Percentiles rank a stretch among this genome's conserved stretches.
These are phyloP conservation scores for Tetragonia tetragonoides DNA, from an alignment of 148 eudicot genomes.

Conservation along the genomic window DNA sequence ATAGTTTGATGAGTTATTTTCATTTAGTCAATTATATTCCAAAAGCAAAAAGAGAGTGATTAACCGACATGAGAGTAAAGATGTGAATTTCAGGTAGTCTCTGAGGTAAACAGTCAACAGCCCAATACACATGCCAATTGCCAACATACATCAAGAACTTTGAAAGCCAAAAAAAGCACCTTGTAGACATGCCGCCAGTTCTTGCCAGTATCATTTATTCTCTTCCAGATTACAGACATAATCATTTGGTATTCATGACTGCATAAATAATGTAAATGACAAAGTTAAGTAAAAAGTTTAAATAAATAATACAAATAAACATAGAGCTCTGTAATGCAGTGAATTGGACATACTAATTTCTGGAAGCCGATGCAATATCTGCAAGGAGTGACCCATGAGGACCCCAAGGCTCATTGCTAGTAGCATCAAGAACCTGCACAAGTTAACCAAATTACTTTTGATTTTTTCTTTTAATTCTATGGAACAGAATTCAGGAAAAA, in stretches of 20 bases:
- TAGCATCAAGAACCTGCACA: conserved; percentile 91
- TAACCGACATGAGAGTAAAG: not conserved
- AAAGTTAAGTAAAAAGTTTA: not conserved
- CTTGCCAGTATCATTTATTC: conserved; percentile 87
- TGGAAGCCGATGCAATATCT: conserved; percentile 75
- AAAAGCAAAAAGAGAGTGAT: not conserved
- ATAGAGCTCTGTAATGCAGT: not conserved
- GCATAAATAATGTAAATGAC: conserved; percentile 23
- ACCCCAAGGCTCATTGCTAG: conserved; percentile 99
- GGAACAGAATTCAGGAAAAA: not conserved
- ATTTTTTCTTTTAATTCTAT: not conserved
- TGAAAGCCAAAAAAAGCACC: conserved; percentile 19
- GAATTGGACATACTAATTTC: conserved; percentile 68
- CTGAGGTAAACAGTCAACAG: not conserved
- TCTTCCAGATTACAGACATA: conserved; percentile 88
- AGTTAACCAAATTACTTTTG: not conserved
- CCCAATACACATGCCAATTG: not conserved
- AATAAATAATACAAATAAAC: not conserved
- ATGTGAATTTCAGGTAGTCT: not conserved
- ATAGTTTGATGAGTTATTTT: no score
- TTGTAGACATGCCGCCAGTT: conserved; percentile 86
- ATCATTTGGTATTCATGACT: conserved; percentile 96
- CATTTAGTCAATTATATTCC: no score
- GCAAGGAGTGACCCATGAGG: conserved; percentile 97
- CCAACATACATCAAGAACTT: not conserved